Conservation (phyloP, 1,284 basidiomycete species). For the Mixia osmundae region DNA sequence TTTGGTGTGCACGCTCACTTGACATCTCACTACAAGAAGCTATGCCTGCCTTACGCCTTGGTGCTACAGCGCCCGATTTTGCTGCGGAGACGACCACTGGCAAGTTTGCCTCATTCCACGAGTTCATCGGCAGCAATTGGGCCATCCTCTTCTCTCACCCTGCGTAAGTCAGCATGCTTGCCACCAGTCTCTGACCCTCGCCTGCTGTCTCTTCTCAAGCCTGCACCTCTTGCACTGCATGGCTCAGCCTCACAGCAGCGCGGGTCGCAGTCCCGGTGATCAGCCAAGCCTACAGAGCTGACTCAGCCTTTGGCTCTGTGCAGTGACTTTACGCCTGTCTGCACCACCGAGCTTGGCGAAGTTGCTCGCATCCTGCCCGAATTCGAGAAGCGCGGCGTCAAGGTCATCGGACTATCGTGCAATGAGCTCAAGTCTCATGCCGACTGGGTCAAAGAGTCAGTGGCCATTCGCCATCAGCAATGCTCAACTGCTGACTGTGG, state of each 20-base stretch:
- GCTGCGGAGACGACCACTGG: slow-evolving; percentile 47
- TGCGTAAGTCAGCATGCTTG: slow-evolving; percentile 19
- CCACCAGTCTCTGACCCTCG: slow-evolving; percentile 5
- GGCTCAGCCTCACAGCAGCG: slow-evolving; percentile 22
- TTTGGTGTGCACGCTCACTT: too few relatives aligned
- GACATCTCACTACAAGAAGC: too few relatives aligned
- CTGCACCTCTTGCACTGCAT: slow-evolving; percentile 1
- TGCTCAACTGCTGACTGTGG: neutral
- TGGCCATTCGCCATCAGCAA: slow-evolving; percentile 27
- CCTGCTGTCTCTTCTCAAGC: slow-evolving; percentile 3
- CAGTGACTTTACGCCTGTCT: slow-evolving; percentile 12
- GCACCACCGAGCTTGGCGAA: slow-evolving; percentile 81
- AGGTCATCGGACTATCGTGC: slow-evolving; percentile 82
- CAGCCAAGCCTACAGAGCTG: slow-evolving; percentile 20
- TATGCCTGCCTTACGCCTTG: slow-evolving; percentile 18
- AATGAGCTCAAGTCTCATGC: slow-evolving; percentile 66
- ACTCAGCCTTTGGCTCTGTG: slow-evolving; percentile 33
- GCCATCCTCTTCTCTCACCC: slow-evolving; percentile 76
- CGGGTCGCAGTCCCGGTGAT: slow-evolving; percentile 34
- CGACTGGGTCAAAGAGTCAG: slow-evolving; percentile 58
- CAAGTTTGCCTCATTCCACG: slow-evolving; percentile 58
- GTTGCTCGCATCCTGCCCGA: slow-evolving; percentile 67
- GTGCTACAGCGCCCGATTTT: slow-evolving; percentile 51
- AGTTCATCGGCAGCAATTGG: slow-evolving; percentile 77
- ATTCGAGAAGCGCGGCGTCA: slow-evolving; percentile 68